Conservation (phyloP, 1,284 basidiomycete species). For the Ganoderma meredithae region DNA sequence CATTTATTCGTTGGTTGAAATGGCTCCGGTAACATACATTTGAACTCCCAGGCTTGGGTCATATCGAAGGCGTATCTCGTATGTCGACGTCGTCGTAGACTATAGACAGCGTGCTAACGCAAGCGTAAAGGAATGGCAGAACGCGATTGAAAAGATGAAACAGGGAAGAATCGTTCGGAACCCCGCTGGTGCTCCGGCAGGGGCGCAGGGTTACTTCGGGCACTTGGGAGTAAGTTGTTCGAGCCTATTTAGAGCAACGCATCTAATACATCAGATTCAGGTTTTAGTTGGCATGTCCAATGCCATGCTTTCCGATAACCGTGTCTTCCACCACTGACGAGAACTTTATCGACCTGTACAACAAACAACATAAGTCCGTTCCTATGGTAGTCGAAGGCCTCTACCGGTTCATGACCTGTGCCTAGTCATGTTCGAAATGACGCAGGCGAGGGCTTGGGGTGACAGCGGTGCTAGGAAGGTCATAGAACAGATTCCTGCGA, state of each 20-base stretch:
- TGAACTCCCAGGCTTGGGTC: constrained; percentile 41
- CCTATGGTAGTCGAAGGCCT: background rate
- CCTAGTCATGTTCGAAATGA: constrained; percentile 42
- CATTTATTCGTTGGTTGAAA: background rate
- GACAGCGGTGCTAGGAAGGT: constrained; percentile 41
- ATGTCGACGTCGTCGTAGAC: background rate
- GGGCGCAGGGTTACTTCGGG: constrained; percentile 12
- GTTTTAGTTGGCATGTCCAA: constrained; percentile 40
- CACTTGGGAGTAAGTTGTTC: constrained; percentile 8
- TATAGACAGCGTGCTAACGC: background rate
- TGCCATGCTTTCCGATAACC: constrained; percentile 43
- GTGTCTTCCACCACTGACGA: constrained; percentile 41
- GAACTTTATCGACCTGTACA: constrained; percentile 41
- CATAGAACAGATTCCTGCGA: constrained; percentile 43
- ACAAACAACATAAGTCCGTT: constrained; percentile 42
- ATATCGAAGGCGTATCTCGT: constrained; percentile 38
- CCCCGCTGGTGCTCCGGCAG: constrained; percentile 2
- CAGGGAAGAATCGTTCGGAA: constrained; percentile 2
- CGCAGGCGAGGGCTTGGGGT: constrained; percentile 42
- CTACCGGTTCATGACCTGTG: background rate
- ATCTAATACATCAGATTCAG: constrained; percentile 33
- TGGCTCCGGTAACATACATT: too few species aligned
- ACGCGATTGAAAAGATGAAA: constrained; percentile 9
- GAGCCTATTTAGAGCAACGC: background rate
- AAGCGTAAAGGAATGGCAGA: background rate